These are phyloP conservation scores for Huntiella moniliformis DNA, from an alignment of 2,329 filamentous ascomycete species.

Conservation along the genomic window DNA sequence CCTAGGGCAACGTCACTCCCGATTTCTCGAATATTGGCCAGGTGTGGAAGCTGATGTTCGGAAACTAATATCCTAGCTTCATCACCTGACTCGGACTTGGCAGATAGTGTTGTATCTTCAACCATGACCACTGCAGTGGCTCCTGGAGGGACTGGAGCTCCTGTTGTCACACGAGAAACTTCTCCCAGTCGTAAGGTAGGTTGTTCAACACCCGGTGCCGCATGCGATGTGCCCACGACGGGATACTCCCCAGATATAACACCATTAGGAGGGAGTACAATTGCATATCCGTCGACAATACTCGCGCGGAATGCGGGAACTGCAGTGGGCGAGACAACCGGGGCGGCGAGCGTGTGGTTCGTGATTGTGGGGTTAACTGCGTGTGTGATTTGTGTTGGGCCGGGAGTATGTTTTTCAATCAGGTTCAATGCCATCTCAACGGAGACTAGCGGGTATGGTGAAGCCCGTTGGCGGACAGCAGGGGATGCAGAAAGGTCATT, in stretches of 20 bases:
- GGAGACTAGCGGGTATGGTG: slow-evolving; percentile 79
- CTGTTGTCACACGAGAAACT: slow-evolving; percentile 83
- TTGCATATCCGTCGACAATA: slow-evolving; percentile 91
- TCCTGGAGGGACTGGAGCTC: slow-evolving; percentile 72
- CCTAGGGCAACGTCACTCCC: slow-evolving; percentile 68
- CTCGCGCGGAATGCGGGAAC: slow-evolving; percentile 90
- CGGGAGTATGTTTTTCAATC: slow-evolving; percentile 56
- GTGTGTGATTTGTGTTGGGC: slow-evolving; percentile 19
- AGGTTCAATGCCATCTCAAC: slow-evolving; percentile 62
- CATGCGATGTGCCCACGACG: slow-evolving; percentile 73
- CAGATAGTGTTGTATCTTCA: slow-evolving; percentile 68
- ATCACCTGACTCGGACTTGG: slow-evolving; percentile 55
- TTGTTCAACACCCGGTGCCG: slow-evolving; percentile 49
- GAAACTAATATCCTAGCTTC: slow-evolving; percentile 26
- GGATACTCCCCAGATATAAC: slow-evolving; percentile 65
- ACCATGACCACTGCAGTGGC: slow-evolving; percentile 84
- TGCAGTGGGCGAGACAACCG: slow-evolving; percentile 60
- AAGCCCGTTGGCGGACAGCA: slow-evolving; percentile 60
- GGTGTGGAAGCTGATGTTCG: slow-evolving; percentile 72
- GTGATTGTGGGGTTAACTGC: slow-evolving; percentile 33
- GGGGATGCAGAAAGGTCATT: slow-evolving; percentile 43
- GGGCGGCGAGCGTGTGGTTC: slow-evolving; percentile 63
- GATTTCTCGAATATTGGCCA: slow-evolving; percentile 78
- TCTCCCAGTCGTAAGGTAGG: slow-evolving; percentile 46
- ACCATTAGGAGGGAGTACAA: slow-evolving; percentile 45